These are phyloP conservation scores for Penicillium silybi DNA, from an alignment of 495 filamentous ascomycete species.

Conservation along the genomic window DNA sequence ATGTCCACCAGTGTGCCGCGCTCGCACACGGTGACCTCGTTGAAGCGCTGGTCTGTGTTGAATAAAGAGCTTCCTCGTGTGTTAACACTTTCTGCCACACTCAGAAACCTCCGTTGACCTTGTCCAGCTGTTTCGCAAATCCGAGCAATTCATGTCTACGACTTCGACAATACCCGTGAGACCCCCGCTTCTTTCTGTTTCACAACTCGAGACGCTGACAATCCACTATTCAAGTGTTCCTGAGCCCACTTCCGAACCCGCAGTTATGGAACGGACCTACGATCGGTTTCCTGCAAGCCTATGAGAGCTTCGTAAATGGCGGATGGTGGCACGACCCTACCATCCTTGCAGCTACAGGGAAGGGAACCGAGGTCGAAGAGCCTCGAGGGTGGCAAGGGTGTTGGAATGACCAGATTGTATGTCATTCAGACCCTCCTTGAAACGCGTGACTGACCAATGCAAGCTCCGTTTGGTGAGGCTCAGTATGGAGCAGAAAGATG, in stretches of 20 bases:
- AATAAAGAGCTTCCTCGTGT: conserved; percentile 66
- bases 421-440: conserved; percentile 5
- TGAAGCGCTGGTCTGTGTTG: conserved; percentile 77
- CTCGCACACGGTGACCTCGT: conserved; percentile 61
- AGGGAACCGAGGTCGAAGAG: conserved; percentile 81
- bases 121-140: conserved; percentile 58
- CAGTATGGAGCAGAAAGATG: conserved; percentile 83
- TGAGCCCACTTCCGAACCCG: conserved; percentile 81
- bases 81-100: conserved; percentile 5
- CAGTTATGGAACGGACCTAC: conserved; percentile 80
- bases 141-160: conserved; percentile 86
- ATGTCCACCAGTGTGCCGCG: conserved; percentile 24
- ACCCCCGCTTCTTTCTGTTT: neutral
- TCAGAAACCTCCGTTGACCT: conserved; percentile 6
- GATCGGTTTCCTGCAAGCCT: conserved; percentile 67
- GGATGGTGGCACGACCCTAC: conserved; percentile 97
- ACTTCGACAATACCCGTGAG: conserved; percentile 96
- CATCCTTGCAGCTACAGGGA: conserved; percentile 81
- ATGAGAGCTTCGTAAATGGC: conserved; percentile 74
- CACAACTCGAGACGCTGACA: conserved; percentile 8
- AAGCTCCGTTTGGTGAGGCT: conserved; percentile 74
- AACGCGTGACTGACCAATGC: conserved; percentile 25
- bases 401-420: conserved; percentile 92
- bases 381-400: conserved; percentile 81
- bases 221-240: conserved; percentile 61